phyloP scores from a whole-genome alignment of 192 early-diverging fungal genomes.

The Piromyces sp. region DNA sequence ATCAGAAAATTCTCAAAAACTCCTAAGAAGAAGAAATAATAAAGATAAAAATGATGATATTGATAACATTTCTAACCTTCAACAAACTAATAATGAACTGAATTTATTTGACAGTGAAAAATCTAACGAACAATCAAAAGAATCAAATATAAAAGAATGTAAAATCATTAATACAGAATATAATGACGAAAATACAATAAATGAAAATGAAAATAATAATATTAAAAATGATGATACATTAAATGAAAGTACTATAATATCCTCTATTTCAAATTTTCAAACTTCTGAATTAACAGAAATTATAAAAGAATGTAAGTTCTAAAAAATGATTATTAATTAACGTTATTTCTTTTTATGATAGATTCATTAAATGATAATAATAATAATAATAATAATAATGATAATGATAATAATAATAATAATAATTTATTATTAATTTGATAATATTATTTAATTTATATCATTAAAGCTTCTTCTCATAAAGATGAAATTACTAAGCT shows the following conservation, averaged over 20 bases:
- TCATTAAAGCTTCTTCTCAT: neutral
- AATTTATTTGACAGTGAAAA: too few species aligned
- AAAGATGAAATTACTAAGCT: neutral
- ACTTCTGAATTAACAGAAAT: neutral
- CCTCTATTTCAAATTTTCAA: neutral
- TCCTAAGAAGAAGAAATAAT: neutral
- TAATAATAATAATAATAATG: too few species aligned
- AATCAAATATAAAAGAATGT: too few species aligned
- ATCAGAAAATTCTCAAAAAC: neutral
- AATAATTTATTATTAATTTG: neutral
- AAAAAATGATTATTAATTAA: too few species aligned
- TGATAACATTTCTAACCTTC: too few species aligned
- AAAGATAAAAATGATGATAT: neutral
- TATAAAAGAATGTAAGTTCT: neutral
- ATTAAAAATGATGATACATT: neutral
- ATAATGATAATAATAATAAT: neutral
- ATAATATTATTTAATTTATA: neutral
- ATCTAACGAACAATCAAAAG: too few species aligned
- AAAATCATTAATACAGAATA: too few species aligned
- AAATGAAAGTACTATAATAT: neutral
- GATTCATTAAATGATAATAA: too few species aligned
- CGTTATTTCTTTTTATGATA: too few species aligned
- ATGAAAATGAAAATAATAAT: neutral
- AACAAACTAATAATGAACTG: too few species aligned
- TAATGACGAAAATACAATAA: too few species aligned